Conservation (phyloP, 78 protist species). For the Dictyostelium purpureum region DNA sequence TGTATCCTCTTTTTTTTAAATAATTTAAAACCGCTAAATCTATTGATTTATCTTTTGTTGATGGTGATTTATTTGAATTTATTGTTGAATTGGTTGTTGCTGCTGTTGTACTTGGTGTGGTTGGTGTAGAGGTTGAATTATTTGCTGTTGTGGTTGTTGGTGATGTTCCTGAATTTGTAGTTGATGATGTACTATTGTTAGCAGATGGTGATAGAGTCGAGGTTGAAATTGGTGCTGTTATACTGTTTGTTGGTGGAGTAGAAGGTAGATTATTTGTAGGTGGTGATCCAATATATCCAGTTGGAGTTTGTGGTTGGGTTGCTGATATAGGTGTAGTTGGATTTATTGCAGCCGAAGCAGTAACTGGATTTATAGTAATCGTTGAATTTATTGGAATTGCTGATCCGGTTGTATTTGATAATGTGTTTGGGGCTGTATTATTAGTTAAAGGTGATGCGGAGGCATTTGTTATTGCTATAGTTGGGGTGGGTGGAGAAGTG, state of each 20-base stretch:
- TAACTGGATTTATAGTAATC: neutral
- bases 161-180: neutral
- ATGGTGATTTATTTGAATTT: neutral
- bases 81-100: neutral
- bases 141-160: neutral
- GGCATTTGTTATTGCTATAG: neutral
- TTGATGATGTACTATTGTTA: neutral
- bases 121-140: neutral
- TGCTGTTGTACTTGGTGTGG: neutral
- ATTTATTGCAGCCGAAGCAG: neutral
- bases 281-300: neutral
- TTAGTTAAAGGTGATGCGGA: neutral
- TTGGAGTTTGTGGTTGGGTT: neutral
- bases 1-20: slow-evolving; percentile 37
- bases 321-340: neutral
- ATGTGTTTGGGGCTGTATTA: neutral
- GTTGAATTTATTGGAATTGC: neutral
- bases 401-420: neutral
- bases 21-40: slow-evolving; percentile 42
- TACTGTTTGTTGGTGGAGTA: neutral
- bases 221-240: neutral
- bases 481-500: neutral
- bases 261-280: neutral
- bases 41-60: slow-evolving; percentile 2
- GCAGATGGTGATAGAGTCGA: neutral